These are phyloP conservation scores for Stylonectria norvegica DNA, from an alignment of 2,329 filamentous ascomycete genomes.

Conservation along the genomic window DNA sequence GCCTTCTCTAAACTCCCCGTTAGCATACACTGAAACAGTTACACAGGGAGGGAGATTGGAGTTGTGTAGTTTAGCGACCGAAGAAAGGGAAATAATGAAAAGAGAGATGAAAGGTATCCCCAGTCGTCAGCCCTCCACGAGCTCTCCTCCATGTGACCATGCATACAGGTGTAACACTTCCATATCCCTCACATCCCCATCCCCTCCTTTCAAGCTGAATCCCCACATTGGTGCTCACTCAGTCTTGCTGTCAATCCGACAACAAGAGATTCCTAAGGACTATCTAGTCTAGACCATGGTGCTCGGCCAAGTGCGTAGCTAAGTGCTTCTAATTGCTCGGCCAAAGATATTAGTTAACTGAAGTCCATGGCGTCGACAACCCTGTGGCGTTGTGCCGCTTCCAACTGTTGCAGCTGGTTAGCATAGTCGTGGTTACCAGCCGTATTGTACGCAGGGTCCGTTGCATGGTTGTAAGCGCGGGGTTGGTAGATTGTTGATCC, in stretches of 20 bases:
- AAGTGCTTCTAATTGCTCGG: slow-evolving; percentile 15
- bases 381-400: slow-evolving; percentile 62
- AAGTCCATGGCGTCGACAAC: slow-evolving; percentile 47
- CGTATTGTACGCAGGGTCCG: slow-evolving; percentile 73
- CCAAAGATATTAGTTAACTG: slow-evolving; percentile 31
- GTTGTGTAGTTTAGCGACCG: slow-evolving; percentile 21
- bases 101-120: too few species aligned
- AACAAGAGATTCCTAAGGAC: slow-evolving; percentile 3
- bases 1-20: slow-evolving; percentile 15
- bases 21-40: slow-evolving; percentile 22
- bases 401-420: slow-evolving; percentile 48
- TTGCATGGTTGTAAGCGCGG: slow-evolving; percentile 53
- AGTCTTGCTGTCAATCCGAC: too few species aligned
- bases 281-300: slow-evolving; percentile 8
- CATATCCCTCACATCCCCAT: too few species aligned
- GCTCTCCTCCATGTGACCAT: too few species aligned
- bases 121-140: too few species aligned
- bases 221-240: too few species aligned
- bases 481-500: too few species aligned
- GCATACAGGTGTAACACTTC: too few species aligned
- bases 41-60: slow-evolving; percentile 8
- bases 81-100: slow-evolving; percentile 8
- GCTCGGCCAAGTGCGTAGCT: slow-evolving; percentile 7
- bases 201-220: too few species aligned
- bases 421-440: slow-evolving; percentile 41